A percentile compares a stretch with the other conserved stretches of the same genome.
phyloP scores from a whole-genome alignment of 768 basidiomycete species.

The Kondoa subrosea region DNA sequence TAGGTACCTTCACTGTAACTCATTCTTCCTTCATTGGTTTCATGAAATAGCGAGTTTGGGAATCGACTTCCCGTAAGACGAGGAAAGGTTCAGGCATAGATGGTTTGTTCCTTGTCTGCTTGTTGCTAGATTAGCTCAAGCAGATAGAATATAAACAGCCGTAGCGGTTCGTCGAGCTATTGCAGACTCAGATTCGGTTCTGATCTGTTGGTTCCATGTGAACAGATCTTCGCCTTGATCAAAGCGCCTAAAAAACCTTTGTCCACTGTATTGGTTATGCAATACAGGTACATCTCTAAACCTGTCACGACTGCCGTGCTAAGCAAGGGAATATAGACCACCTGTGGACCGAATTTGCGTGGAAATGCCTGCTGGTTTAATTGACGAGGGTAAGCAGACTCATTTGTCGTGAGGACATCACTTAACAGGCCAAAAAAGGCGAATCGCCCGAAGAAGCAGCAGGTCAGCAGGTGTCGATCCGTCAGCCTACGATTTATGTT shows the following conservation, averaged over 20 bases:
- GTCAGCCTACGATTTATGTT: too few relatives aligned
- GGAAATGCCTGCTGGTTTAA: neutral
- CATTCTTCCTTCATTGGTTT: neutral
- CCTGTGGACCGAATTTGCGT: conserved; percentile 2
- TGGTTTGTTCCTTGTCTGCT: neutral
- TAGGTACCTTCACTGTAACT: neutral
- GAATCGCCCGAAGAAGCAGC: conserved; percentile 6
- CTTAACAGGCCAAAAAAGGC: neutral
- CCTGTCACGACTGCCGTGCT: neutral
- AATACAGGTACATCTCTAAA: conserved; percentile 5
- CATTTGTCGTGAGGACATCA: neutral
- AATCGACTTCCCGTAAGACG: neutral
- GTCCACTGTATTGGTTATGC: conserved; percentile 2
- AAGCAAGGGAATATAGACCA: neutral
- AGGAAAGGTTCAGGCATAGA: neutral
- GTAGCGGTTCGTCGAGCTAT: neutral
- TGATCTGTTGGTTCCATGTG: neutral
- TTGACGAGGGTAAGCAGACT: conserved; percentile 3
- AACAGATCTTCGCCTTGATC: conserved; percentile 5
- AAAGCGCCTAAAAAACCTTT: neutral
- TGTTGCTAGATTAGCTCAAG: neutral
- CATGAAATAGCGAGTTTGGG: neutral
- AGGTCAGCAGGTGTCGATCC: neutral
- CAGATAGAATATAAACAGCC: neutral
- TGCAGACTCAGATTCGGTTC: neutral